phyloP scores from a whole-genome alignment of 768 basidiomycete species.

The Pisolithus sp. region DNA sequence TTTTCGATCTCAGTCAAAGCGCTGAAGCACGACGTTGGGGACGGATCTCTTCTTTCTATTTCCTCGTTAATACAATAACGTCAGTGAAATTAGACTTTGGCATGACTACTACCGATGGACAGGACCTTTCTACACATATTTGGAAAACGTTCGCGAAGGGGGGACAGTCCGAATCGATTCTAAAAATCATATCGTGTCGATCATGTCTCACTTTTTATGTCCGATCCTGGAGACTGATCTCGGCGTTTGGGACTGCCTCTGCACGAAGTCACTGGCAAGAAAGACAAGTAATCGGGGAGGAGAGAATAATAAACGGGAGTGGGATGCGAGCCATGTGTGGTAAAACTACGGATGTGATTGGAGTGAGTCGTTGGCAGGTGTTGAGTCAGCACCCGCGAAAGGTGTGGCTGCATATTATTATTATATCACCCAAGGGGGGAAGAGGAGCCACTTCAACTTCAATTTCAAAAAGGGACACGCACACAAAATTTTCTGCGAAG shows the following conservation, averaged over 20 bases:
- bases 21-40: too few species aligned
- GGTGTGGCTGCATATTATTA: constrained; percentile 1
- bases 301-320: too few species aligned
- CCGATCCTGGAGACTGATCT: background rate
- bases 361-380: background rate
- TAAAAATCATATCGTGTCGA: constrained; percentile 26
- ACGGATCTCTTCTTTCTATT: too few species aligned
- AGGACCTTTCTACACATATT: constrained; percentile 36
- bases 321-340: too few species aligned
- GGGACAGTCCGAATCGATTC: constrained; percentile 9
- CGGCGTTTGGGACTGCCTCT: constrained; percentile 7
- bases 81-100: constrained; percentile 21
- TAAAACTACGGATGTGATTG: too few species aligned
- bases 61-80: too few species aligned
- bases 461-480: constrained; percentile 16
- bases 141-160: constrained; percentile 18
- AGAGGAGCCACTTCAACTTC: constrained; percentile 7
- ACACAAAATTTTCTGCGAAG: constrained; percentile 9
- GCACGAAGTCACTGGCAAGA: background rate
- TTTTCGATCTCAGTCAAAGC: too few species aligned
- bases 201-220: constrained; percentile 44
- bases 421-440: background rate
- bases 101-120: constrained; percentile 31
- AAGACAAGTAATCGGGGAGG: too few species aligned
- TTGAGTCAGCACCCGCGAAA: constrained; percentile 1